Base-by-base conservation (phyloP, 768 basidiomycete species). In the Tricholoma saponaceum region DNA sequence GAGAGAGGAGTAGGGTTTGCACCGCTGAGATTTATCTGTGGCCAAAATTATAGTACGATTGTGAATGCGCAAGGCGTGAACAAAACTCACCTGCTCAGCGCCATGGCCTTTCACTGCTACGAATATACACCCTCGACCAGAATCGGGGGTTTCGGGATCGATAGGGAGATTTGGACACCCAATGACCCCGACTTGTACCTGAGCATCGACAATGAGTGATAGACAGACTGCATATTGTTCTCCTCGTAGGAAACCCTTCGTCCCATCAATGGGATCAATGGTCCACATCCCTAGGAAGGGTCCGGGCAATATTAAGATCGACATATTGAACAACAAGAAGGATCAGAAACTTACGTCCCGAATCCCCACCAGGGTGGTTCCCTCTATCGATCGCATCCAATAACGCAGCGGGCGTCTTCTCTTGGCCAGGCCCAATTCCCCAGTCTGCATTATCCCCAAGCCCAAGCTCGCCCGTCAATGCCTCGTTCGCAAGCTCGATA, bases 211-310 rank as follows among this genome's bases (percentile, higher is more conserved):
- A 66, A 96, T 84, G 55, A 97, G 76, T 0, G 93, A 88, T 9
- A 97, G 73, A 70, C 95, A 96, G 18, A 97, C 91, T 4, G 94
- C 94, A 67, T 93, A 97, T 70, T 97, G 95, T 57, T 89, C 92
- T 3, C 92, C 92, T 4, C 95, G 83, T 20, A 96, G 78, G 77
- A 97, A 95, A 1, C 94, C 95, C 67, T 92, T 93, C 8, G 94
- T 97, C 6, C 95, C 95, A 70, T 96, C 94, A 57, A 97, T 93
- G 52, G 91, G 89, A 69, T 91, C 90, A 52, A 92, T 83, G 1
- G 89, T 90, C 91, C 91, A 93, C 79, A 90, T 86, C 25, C 89
- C 90, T 90, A 50, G 26, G 7, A 35, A n/a, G 30, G 6, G 25
- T 10, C 28, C n/a, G 16, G 61, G 23, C 4, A 13, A n/a, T 22